Conservation (phyloP, 2,329 filamentous ascomycete species). For the Exophiala aquamarina region DNA sequence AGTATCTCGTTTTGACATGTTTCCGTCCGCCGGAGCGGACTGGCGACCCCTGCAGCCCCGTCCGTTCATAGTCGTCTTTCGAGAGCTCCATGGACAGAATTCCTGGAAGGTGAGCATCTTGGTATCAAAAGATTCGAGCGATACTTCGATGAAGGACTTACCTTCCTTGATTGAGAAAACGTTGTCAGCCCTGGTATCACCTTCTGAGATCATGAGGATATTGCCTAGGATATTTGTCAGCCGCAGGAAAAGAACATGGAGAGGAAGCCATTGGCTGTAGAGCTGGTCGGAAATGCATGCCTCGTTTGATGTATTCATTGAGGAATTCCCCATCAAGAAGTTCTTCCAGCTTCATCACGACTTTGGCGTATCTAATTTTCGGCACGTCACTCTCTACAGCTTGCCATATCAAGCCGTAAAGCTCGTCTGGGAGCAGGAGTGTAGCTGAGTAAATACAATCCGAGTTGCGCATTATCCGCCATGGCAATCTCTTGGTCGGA, state of each 20-base stretch:
- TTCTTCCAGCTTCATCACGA: constrained; percentile 71
- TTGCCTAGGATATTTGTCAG: constrained; percentile 57
- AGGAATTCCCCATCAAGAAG: constrained; percentile 76
- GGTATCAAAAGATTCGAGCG: constrained; percentile 3
- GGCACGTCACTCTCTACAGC: constrained; percentile 48
- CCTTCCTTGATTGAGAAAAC: constrained; percentile 71
- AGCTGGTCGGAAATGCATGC: constrained; percentile 43
- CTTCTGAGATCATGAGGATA: constrained; percentile 80
- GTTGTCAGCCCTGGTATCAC: constrained; percentile 67
- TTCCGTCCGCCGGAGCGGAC: constrained; percentile 56
- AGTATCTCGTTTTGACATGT: constrained; percentile 70
- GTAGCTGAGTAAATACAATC: constrained; percentile 69
- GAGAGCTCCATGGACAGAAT: constrained; percentile 74
- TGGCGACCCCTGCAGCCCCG: constrained; percentile 74
- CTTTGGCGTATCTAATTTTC: constrained; percentile 60
- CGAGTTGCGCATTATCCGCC: constrained; percentile 65
- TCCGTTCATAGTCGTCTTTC: constrained; percentile 77
- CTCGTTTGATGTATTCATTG: constrained; percentile 77
- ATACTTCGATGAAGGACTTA: constrained; percentile 31
- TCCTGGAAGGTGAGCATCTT: constrained; percentile 49
- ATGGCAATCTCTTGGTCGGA: constrained; percentile 69
- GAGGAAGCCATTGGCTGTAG: not conserved
- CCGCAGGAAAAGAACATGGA: constrained; percentile 5
- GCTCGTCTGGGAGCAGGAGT: constrained; percentile 65
- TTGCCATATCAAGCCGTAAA: constrained; percentile 45